phyloP scores from a whole-genome alignment of 352 stramenopile species.

The Plasmopara muralis region DNA sequence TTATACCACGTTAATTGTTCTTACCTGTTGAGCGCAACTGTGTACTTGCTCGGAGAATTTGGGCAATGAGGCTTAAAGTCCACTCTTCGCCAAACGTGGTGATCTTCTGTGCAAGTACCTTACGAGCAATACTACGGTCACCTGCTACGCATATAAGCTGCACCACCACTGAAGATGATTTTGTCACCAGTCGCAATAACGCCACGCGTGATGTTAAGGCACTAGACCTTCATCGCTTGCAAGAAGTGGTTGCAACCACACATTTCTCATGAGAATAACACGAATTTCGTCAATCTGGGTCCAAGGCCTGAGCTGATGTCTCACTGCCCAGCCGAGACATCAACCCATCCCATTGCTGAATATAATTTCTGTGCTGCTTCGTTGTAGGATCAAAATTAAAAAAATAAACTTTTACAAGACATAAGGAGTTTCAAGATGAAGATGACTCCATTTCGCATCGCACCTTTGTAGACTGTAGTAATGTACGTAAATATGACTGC shows the following conservation, averaged over 20 bases:
- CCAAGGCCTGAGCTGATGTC: not conserved
- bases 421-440: conserved; percentile 16
- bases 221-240: conserved; percentile 24
- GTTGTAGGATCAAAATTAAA: not conserved
- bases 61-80: conserved; percentile 16
- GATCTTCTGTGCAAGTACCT: conserved; percentile 21
- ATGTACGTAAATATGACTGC: conserved; percentile 20
- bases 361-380: conserved; percentile 6
- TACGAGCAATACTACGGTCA: conserved; percentile 19
- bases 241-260: conserved; percentile 17
- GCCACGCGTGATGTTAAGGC: conserved; percentile 10
- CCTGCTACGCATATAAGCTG: conserved; percentile 14
- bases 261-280: conserved; percentile 17
- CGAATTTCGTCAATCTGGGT: conserved; percentile 21
- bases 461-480: conserved; percentile 10
- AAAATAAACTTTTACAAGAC: conserved; percentile 26
- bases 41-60: conserved; percentile 18
- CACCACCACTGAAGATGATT: conserved; percentile 28
- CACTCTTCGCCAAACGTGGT: conserved; percentile 19
- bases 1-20: conserved; percentile 18
- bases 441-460: not conserved
- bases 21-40: conserved; percentile 5
- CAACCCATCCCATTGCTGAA: conserved; percentile 20
- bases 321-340: conserved; percentile 5
- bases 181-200: conserved; percentile 25